A percentile compares a stretch with the other conserved stretches of the same genome.
phyloP scores from a whole-genome alignment of 768 basidiomycete species.

The Agaricus sinodeliciosus region DNA sequence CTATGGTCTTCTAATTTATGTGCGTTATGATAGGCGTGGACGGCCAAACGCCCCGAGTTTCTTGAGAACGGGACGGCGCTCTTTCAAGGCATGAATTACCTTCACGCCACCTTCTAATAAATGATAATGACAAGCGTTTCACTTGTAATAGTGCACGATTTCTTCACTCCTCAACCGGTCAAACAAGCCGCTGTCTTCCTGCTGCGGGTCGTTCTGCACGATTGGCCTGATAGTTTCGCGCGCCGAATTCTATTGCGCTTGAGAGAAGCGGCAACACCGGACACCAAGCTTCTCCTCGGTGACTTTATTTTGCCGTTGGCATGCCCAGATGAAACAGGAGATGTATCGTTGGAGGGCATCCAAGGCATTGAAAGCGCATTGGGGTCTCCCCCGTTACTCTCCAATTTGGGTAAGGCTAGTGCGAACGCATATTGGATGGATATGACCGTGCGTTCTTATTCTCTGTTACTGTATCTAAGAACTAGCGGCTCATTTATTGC shows the following conservation, averaged over 20 bases:
- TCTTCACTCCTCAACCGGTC: slow-evolving; percentile 34
- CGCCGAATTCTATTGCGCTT: slow-evolving; percentile 30
- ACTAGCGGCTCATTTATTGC: not conserved
- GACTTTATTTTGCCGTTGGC: slow-evolving; percentile 34
- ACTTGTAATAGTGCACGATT: slow-evolving; percentile 20
- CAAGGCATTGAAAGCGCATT: slow-evolving; percentile 11
- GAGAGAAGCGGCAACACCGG: slow-evolving; percentile 25
- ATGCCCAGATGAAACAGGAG: slow-evolving; percentile 22
- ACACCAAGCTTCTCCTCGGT: slow-evolving; percentile 33
- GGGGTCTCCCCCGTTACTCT: slow-evolving; percentile 28
- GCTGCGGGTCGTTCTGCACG: slow-evolving; percentile 53
- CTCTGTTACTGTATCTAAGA: not conserved
- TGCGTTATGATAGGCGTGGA: slow-evolving; percentile 14
- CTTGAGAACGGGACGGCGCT: slow-evolving; percentile 20
- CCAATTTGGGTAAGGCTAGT: slow-evolving; percentile 31
- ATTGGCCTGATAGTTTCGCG: slow-evolving; percentile 49
- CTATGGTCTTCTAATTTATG: not conserved
- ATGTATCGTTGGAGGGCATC: slow-evolving; percentile 10
- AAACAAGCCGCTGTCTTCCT: slow-evolving; percentile 43
- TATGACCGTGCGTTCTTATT: slow-evolving; percentile 22
- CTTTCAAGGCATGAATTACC: slow-evolving; percentile 19
- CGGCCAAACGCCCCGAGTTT: slow-evolving; percentile 16
- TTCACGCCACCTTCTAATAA: not conserved
- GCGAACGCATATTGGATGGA: slow-evolving; percentile 30
- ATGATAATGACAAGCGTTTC: not conserved